Percentiles rank a stretch among this genome's conserved stretches.
phyloP scores from a whole-genome alignment of 192 early-diverging fungal species.

The Backusella tuberculispora region DNA sequence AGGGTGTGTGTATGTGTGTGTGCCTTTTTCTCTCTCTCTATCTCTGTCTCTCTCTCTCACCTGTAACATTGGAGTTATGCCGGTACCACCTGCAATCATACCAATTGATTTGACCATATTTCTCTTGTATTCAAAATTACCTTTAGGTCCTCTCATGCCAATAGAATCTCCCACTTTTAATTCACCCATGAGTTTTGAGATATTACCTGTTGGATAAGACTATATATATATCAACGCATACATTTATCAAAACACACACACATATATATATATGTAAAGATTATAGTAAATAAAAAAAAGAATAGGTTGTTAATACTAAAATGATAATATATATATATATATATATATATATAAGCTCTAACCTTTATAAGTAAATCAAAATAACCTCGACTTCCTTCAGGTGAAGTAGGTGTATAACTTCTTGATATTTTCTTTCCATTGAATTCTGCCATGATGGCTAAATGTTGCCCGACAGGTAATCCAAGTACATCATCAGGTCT shows the following conservation, averaged over 20 bases:
- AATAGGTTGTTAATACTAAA: neutral
- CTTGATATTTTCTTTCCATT: constrained; percentile 83
- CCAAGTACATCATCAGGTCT: constrained; percentile 67
- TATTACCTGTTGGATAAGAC: constrained; percentile 81
- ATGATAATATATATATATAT: too few relatives aligned
- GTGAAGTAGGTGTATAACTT: constrained; percentile 90
- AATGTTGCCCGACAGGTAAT: constrained; percentile 92
- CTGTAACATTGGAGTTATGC: constrained; percentile 68
- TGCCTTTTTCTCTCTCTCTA: constrained; percentile 35
- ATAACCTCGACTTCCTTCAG: constrained; percentile 80
- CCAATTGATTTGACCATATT: constrained; percentile 80
- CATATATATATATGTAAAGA: too few relatives aligned
- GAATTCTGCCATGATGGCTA: constrained; percentile 85
- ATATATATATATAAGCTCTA: neutral
- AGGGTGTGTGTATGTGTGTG: too few relatives aligned
- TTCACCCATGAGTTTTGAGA: constrained; percentile 75
- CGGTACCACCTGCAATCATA: constrained; percentile 89
- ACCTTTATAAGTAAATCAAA: constrained; percentile 93
- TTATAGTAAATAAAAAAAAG: too few relatives aligned
- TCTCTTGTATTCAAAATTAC: constrained; percentile 81
- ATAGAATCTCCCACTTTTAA: constrained; percentile 78
- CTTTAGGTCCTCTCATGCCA: constrained; percentile 84
- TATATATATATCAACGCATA: too few relatives aligned
- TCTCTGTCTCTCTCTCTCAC: constrained; percentile 1
- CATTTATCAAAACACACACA: too few relatives aligned